These are phyloP conservation scores for Russula earlei DNA, from an alignment of 768 basidiomycete species.

Conservation along the genomic window DNA sequence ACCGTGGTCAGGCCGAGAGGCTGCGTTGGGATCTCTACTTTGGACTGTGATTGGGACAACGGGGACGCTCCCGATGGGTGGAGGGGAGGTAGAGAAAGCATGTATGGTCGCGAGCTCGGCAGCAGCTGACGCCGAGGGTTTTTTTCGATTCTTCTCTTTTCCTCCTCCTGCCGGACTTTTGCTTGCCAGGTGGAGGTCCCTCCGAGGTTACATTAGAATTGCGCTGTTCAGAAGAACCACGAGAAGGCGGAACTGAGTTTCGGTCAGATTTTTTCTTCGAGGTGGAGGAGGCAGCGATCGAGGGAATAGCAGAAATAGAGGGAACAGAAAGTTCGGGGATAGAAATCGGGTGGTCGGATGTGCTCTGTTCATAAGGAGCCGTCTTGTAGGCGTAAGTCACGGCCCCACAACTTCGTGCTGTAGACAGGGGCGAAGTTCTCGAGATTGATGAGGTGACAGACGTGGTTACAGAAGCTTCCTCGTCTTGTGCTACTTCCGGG, in stretches of 20 bases:
- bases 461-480: not conserved
- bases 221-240: not conserved
- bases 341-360: not conserved
- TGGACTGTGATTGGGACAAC: not conserved
- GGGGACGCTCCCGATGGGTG: not conserved
- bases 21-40: not conserved
- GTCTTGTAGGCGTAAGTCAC: conserved; percentile 7
- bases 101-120: not conserved
- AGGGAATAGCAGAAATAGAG: not conserved
- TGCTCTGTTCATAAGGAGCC: not conserved
- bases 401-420: not conserved
- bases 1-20: not conserved
- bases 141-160: conserved; percentile 5
- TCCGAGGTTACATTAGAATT: not conserved
- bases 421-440: not conserved
- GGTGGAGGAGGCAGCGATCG: not conserved
- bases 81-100: not conserved
- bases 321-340: not conserved
- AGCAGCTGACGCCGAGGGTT: not conserved
- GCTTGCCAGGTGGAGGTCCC: not conserved
- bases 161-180: not conserved
- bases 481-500: not conserved
- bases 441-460: no score
- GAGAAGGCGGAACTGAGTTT: not conserved
- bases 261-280: not conserved